Evolutionary conservation across 2,329 filamentous ascomycete species (phyloP), one percentile per base, ranked within the genome.

Genomic region (Paraphoma sp.): DNA sequence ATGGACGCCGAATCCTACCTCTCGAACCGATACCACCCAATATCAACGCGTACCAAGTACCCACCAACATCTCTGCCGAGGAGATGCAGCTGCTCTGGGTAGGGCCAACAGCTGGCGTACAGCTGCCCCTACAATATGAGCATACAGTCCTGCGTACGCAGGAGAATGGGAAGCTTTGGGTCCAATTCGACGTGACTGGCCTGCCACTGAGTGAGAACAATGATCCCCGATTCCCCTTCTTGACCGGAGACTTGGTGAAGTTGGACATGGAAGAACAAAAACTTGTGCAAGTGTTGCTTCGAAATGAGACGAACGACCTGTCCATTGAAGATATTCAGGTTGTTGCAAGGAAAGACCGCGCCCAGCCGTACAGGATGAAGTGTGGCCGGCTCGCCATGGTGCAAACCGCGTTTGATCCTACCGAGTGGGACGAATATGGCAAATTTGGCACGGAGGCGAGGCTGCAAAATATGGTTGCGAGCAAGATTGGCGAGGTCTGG

Each of bases 341-440:
- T 14, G 57, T 73, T 10, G 60, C 63, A 14, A 59, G 59, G 1
- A 54, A 60, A 16, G 59, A 69, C 29, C 60, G 61, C 12, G 45
- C 36, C 7, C 51, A 65, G 45, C 69, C 70, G 11, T 59, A 64
- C 43, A 61, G 48, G 40, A 73, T 72, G 70, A 62, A 65, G 38
- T 73, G 72, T 38, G 71, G 72, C 4, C 70, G 59, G 38, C 50
- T 62, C 31, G 69, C 68, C 5, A 68, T 69, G 56, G 36, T 65
- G n/a, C 52, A 53, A 38, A 72, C 68, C 0, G 36, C 53, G 3
- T 73, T 63, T 51, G 65, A 72, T 16, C 69, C 71, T 1, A 46
- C 56, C 11, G 65, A 73, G 31, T 73, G 72, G 72, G 72, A 74
- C 47, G 51, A 62, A 31, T 70, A 66, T 53, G 71, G 71, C 50